Evolutionary conservation across 176 grass and related monocot species (phyloP).

Genomic region (Raddia distichophylla): DNA sequence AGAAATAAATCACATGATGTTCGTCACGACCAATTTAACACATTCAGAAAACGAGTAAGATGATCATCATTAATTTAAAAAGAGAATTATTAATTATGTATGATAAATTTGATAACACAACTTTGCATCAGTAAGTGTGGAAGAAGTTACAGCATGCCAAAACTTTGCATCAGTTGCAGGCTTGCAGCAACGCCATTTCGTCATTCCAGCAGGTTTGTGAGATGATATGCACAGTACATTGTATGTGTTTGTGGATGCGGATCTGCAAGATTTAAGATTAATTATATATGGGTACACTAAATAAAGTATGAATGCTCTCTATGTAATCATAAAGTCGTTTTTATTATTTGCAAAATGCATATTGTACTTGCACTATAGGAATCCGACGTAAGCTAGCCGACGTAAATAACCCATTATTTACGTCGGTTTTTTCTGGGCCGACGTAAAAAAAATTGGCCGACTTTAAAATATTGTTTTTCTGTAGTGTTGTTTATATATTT

Average conservation of each 20-base stretch:
- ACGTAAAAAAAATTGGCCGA: no score
- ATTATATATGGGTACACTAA: not conserved
- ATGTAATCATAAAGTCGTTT: not conserved
- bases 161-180: not conserved
- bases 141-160: not conserved
- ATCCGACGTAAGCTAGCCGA: no score
- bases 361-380: no score
- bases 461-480: no score
- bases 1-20: not conserved
- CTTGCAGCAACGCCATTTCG: not conserved
- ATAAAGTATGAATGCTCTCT: not conserved
- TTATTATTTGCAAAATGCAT: not conserved
- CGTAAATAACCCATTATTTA: no score
- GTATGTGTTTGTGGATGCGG: not conserved
- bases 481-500: not conserved
- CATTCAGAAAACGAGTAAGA: not conserved
- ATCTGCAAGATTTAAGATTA: not conserved
- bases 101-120: not conserved
- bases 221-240: not conserved
- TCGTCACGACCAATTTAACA: not conserved
- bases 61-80: constrained; percentile 1
- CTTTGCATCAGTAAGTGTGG: not conserved
- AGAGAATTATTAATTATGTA: not conserved
- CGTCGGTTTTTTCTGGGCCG: no score
- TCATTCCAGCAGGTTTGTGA: not conserved